A percentile compares a stretch with the other conserved stretches of the same genome.
These are phyloP conservation scores for Candida boidinii DNA, from an alignment of 805 yeast genomes.

Conservation along the genomic window DNA sequence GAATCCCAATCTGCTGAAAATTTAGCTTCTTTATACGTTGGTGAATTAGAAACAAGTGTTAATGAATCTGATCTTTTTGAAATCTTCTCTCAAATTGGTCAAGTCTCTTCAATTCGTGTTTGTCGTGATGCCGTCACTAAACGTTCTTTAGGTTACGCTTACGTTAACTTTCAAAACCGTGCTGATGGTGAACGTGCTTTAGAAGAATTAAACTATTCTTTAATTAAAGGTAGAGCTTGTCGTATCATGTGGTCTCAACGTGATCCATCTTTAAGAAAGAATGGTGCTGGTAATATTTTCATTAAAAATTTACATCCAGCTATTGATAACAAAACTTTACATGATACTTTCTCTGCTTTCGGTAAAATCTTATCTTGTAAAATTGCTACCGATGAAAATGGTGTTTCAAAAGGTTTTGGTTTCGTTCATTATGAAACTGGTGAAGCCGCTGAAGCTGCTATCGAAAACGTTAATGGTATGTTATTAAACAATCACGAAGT, in stretches of 20 bases:
- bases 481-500: constrained; percentile 92
- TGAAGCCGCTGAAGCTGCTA: constrained; percentile 90
- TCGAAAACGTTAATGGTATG: constrained; percentile 98
- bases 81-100: constrained; percentile 89
- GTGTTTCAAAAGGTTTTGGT: constrained; percentile 92
- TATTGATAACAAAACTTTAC: constrained; percentile 97
- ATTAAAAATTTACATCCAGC: constrained; percentile 98
- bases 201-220: constrained; percentile 90
- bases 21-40: constrained; percentile 89
- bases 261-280: constrained; percentile 91
- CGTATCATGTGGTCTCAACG: constrained; percentile 99
- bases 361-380: constrained; percentile 95
- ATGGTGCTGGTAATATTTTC: constrained; percentile 94
- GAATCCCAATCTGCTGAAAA: constrained; percentile 39
- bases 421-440: constrained; percentile 93
- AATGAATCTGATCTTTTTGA: constrained; percentile 93
- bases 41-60: constrained; percentile 89
- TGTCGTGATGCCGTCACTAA: constrained; percentile 98
- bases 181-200: constrained; percentile 91
- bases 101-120: constrained; percentile 93
- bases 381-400: constrained; percentile 90
- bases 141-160: constrained; percentile 96
- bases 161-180: constrained; percentile 87
- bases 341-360: constrained; percentile 95
- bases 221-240: constrained; percentile 92